Evolutionary conservation across 495 filamentous ascomycete species (phyloP), one percentile per base, ranked within the genome.

Genomic region (Hypoxylon fuscum): DNA sequence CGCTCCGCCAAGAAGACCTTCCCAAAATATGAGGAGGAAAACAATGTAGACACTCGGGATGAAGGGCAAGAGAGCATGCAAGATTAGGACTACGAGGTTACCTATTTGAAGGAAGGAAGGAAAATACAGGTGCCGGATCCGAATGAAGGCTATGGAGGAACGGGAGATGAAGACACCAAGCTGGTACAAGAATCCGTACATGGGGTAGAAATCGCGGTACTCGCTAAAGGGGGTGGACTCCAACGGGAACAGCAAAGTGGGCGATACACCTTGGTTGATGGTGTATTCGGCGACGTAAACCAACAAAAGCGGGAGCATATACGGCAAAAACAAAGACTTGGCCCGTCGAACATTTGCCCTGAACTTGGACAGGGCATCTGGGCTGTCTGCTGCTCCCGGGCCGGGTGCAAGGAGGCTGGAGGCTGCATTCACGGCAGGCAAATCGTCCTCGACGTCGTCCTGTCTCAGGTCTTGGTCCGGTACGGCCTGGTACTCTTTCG

Each of bases 231-330:
- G 94, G 0, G 87, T 88, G 4, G 80, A 74, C 1, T 80, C 66
- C 8, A 97, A 75, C 0, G 93, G 92, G 73, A 96, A 98, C 29
- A 98, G 85, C 9, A 97, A 81, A 0, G 91, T 96, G 0, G 94
- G 95, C 0, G 90, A 81, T 32, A 98, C 90, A 34, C 92, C 92
- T 76, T 95, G 92, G 76, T 97, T 97, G 74, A 97, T 96, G 57
- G 91, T 93, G 72, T 97, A 98, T 79, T 98, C 95, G 48, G 92
- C 91, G 34, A 96, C 83, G 70, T 96, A 98, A 51, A 98, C 95
- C 20, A 98, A 77, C 35, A 97, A 77, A 8, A 98, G 81, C 0
- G 95, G 95, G 2, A 96, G 78, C 92, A 98, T 97, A 70, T 84
- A 85, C 0, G 83, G 83, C 38, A 82, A 63, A 52, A 85, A 79